These are phyloP conservation scores for Leccinum pellstonianum DNA, from an alignment of 768 basidiomycete species.

Conservation along the genomic window DNA sequence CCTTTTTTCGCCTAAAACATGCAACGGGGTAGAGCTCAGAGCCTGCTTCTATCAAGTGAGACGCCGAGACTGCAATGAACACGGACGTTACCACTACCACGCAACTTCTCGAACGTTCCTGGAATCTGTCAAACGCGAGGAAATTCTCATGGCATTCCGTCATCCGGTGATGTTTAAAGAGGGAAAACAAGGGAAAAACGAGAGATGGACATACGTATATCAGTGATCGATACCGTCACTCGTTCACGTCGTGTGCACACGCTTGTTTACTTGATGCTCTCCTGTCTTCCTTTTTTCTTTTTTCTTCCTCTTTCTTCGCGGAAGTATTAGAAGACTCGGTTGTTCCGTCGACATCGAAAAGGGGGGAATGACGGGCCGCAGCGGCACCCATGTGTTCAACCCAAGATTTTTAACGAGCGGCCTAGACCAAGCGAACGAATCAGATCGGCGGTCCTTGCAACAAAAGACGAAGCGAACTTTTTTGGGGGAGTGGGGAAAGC, in stretches of 20 bases:
- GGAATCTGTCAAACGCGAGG: neutral
- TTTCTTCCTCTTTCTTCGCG: slow-evolving; percentile 3
- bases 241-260: neutral
- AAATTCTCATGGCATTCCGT: slow-evolving; percentile 20
- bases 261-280: neutral
- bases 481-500: neutral
- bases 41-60: neutral
- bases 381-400: neutral
- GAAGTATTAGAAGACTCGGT: slow-evolving; percentile 9
- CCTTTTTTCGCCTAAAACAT: neutral
- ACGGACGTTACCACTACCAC: neutral
- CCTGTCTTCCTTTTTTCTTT: neutral
- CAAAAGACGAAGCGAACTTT: neutral
- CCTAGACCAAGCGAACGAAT: neutral
- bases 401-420: neutral
- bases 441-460: neutral
- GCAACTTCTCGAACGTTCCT: slow-evolving; percentile 11
- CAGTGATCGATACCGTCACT: slow-evolving; percentile 8
- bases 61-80: slow-evolving; percentile 1
- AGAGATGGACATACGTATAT: slow-evolving; percentile 2
- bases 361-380: neutral
- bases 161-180: slow-evolving; percentile 2
- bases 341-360: neutral
- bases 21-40: neutral
- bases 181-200: neutral